Percentiles rank a stretch among this genome's conserved stretches.
Evolutionary conservation across 768 basidiomycete genomes (phyloP).

Genomic region (Tubosaeta brunneosetosa): DNA sequence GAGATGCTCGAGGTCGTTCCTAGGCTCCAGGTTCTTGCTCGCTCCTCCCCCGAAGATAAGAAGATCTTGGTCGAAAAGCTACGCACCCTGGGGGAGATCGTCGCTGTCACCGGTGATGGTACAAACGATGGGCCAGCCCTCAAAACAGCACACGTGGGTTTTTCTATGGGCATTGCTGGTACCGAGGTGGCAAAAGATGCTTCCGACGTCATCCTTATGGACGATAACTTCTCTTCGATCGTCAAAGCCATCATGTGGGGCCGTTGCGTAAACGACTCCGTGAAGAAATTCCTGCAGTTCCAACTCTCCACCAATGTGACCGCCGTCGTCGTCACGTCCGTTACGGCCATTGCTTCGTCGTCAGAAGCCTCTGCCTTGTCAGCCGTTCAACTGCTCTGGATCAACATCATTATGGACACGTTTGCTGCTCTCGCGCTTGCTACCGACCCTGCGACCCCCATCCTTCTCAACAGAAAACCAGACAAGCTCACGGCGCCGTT

Average conservation of each 20-base stretch:
- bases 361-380: constrained; percentile 82
- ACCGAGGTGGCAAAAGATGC: constrained; percentile 99
- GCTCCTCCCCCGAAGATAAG: constrained; percentile 97
- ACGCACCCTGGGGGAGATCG: constrained; percentile 81
- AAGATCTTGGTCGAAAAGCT: constrained; percentile 86
- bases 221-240: constrained; percentile 94
- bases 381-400: constrained; percentile 96
- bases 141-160: constrained; percentile 93
- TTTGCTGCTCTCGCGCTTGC: constrained; percentile 97
- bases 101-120: constrained; percentile 96
- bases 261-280: constrained; percentile 96
- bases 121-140: constrained; percentile 97
- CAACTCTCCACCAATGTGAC: constrained; percentile 93
- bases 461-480: constrained; percentile 82
- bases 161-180: constrained; percentile 94
- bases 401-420: constrained; percentile 98
- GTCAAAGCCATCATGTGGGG: constrained; percentile 99
- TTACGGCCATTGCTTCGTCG: constrained; percentile 78
- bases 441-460: constrained; percentile 86
- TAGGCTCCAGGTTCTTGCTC: constrained; percentile 91
- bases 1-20: constrained; percentile 84
- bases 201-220: constrained; percentile 98
- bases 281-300: constrained; percentile 97
- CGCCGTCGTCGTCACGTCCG: constrained; percentile 90
- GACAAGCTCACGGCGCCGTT: constrained; percentile 86